Percentiles rank a stretch among this genome's conserved stretches.
phyloP scores from a whole-genome alignment of 2,329 filamentous ascomycete genomes.

The Furcasterigmium furcatum region DNA sequence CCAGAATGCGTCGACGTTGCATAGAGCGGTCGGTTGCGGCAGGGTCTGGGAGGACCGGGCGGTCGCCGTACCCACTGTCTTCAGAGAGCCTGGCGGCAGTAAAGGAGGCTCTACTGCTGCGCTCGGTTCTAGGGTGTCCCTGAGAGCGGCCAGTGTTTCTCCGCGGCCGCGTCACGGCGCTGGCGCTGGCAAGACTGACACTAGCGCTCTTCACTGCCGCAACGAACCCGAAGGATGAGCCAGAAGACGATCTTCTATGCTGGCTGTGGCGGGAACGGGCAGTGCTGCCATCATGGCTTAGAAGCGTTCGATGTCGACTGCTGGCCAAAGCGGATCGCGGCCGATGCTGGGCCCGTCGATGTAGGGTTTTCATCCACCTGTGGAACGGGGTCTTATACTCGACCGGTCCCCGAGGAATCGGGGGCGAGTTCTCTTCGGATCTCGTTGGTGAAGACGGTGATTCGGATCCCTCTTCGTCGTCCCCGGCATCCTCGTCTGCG shows the following conservation, averaged over 20 bases:
- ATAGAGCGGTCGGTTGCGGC: constrained; percentile 68
- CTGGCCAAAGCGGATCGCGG: constrained; percentile 12
- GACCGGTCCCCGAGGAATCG: neutral
- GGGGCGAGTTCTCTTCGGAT: too few species aligned
- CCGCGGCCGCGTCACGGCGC: constrained; percentile 61
- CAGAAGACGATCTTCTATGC: constrained; percentile 62
- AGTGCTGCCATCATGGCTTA: neutral
- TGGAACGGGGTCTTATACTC: constrained; percentile 52
- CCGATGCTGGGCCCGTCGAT: constrained; percentile 50
- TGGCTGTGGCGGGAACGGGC: constrained; percentile 16
- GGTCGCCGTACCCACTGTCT: constrained; percentile 60
- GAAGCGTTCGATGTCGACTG: constrained; percentile 16
- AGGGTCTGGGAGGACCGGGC: constrained; percentile 54
- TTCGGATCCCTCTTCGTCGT: too few species aligned
- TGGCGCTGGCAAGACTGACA: constrained; percentile 71
- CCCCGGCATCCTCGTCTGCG: constrained; percentile 14
- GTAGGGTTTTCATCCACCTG: constrained; percentile 70
- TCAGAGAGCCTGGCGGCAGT: constrained; percentile 61
- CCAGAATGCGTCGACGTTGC: constrained; percentile 74
- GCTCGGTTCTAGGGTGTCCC: constrained; percentile 56
- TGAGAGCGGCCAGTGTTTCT: constrained; percentile 47
- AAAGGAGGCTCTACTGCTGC: constrained; percentile 60
- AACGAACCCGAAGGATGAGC: constrained; percentile 76
- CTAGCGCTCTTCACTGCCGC: constrained; percentile 79
- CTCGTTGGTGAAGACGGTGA: too few species aligned